phyloP scores from a whole-genome alignment of 2,329 filamentous ascomycete genomes.

The Ophiostoma fasciatum region DNA sequence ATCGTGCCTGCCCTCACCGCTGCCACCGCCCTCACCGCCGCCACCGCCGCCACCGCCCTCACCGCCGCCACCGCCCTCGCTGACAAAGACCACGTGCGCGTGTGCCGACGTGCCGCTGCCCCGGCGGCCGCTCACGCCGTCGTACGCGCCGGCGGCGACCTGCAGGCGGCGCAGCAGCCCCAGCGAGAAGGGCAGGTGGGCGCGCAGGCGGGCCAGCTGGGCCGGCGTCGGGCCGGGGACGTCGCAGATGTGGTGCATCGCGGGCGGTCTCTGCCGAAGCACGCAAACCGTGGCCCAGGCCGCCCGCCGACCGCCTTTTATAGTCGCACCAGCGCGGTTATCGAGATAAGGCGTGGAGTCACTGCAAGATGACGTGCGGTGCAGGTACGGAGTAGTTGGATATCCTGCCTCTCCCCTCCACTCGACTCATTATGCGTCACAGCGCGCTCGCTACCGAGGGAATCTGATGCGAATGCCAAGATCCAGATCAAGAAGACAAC shows the following conservation, averaged over 20 bases:
- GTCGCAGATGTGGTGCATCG: too few relatives aligned
- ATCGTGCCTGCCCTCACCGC: conserved; percentile 11
- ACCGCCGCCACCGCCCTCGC: conserved; percentile 7
- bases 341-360: too few relatives aligned
- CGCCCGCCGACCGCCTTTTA: too few relatives aligned
- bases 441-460: too few relatives aligned
- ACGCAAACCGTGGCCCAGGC: too few relatives aligned
- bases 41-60: conserved; percentile 11
- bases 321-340: too few relatives aligned
- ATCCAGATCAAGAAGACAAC: neutral
- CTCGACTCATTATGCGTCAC: too few relatives aligned
- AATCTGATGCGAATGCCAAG: too few relatives aligned
- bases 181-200: conserved; percentile 42
- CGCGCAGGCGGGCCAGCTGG: conserved; percentile 32
- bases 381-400: too few relatives aligned
- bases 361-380: too few relatives aligned
- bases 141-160: conserved; percentile 20
- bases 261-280: too few relatives aligned
- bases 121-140: conserved; percentile 19
- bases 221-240: conserved; percentile 10
- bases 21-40: conserved; percentile 13
- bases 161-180: conserved; percentile 49
- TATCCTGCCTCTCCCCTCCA: too few relatives aligned
- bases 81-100: conserved; percentile 27
- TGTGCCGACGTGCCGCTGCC: conserved; percentile 25